Evolutionary conservation across 331 rosid species (phyloP), one percentile per base, ranked within the genome.

Genomic region (Arachis monticola): DNA sequence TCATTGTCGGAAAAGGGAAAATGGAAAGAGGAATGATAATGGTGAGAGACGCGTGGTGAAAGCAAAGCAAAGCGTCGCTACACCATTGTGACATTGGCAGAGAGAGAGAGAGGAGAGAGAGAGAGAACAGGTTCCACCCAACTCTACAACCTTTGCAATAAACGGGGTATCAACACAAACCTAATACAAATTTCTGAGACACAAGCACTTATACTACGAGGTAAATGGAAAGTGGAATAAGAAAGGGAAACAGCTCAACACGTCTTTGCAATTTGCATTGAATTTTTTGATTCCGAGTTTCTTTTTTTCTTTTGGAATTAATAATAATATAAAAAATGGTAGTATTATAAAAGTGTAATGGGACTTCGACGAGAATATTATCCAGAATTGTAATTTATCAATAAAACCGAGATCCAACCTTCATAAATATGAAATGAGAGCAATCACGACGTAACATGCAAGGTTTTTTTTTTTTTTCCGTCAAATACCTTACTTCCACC

Each of bases 221-320:
- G 63, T 46, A 74, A 69, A 77, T 73, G 79, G 59, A 60, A 70
- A 52, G 52, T 62, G 60, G 70, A 75, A 57, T 61, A 46, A 40
- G 68, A 69, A 83, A 75, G 82, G 76, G 76, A 4, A 86, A 89
- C 94, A 91, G 89, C 97, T 91, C 96, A 87, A 88, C 98, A 88
- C 92, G 90, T 79, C 85, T 87, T 87, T 83, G 48, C 8, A 32
- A 32, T 32, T 45, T 81, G 85, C 77, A 22, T 22, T 22, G 27
- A 22, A 22, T 5, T 51, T 53, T 53, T 50, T 0, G 79, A 83
- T 86, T 78, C 72, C 47, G 10, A 77, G 77, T 32, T 50, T 52
- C n/a, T 9, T 46, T 7, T 72, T 2, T 3, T 30, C 7, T 60
- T 69, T 69, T 40, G 38, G 38, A 3, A 32, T 32, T 0, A 4